phyloP scores from a whole-genome alignment of 2,329 filamentous ascomycete species.

The Beauveria brongniartii region DNA sequence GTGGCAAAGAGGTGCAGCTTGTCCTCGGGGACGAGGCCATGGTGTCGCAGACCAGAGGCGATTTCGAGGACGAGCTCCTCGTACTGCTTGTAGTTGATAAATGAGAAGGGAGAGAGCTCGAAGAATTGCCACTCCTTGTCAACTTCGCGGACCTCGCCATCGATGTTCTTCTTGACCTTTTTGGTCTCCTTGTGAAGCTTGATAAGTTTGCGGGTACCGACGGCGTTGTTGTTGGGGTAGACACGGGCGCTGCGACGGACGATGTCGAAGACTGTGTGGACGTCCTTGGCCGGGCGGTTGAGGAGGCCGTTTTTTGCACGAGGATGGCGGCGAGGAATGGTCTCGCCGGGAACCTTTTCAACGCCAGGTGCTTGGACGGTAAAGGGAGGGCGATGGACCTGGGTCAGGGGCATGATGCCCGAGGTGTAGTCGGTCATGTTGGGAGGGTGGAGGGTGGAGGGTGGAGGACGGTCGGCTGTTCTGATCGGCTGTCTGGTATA shows the following conservation, averaged over 20 bases:
- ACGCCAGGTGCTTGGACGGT: conserved; percentile 63
- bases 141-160: conserved; percentile 69
- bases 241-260: conserved; percentile 58
- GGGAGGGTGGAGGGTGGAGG: neutral
- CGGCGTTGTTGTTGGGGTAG: conserved; percentile 54
- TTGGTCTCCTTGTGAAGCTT: conserved; percentile 76
- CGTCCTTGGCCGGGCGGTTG: conserved; percentile 56
- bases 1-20: conserved; percentile 75
- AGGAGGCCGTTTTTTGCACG: conserved; percentile 63
- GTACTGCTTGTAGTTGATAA: conserved; percentile 73
- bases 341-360: conserved; percentile 68
- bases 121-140: conserved; percentile 91
- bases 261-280: conserved; percentile 73
- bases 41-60: conserved; percentile 64
- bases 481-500: neutral
- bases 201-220: conserved; percentile 67
- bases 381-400: conserved; percentile 64
- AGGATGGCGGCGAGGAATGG: conserved; percentile 69
- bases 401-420: conserved; percentile 44
- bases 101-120: conserved; percentile 71
- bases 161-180: conserved; percentile 81
- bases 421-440: conserved; percentile 31
- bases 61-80: conserved; percentile 60
- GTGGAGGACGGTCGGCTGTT: neutral
- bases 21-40: conserved; percentile 61